Evolutionary conservation across 2,329 filamentous ascomycete genomes (phyloP).

Genomic region (Claviceps fusiformis): DNA sequence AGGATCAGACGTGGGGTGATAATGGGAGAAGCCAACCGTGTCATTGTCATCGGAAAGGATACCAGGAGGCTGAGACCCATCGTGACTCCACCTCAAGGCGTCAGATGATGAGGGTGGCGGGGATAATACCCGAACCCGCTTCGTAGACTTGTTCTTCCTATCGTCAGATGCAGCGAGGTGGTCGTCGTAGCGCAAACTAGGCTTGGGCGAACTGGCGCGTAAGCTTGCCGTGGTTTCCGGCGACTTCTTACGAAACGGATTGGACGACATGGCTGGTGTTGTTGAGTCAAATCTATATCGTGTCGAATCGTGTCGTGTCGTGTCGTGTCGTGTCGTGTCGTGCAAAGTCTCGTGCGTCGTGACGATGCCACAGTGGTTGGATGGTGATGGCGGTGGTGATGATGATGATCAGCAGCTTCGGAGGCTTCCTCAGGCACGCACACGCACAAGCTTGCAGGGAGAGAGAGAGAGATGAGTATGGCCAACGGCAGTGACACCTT

Average conservation of each 20-base stretch:
- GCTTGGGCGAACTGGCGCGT: conserved; percentile 9
- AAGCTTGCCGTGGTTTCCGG: conserved; percentile 8
- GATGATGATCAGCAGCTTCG: background rate
- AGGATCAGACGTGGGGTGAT: conserved; percentile 12
- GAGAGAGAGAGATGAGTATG: background rate
- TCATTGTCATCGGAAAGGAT: conserved; percentile 13
- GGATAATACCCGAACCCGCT: conserved; percentile 55
- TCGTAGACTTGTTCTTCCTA: conserved; percentile 38
- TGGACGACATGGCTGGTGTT: conserved; percentile 10
- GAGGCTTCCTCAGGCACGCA: background rate
- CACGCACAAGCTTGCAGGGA: background rate
- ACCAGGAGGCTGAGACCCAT: conserved; percentile 17
- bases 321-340: background rate
- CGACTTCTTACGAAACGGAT: conserved; percentile 13
- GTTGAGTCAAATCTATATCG: background rate
- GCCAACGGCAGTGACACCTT: background rate
- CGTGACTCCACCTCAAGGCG: conserved; percentile 25
- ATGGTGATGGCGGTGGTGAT: background rate
- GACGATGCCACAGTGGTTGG: too few relatives aligned
- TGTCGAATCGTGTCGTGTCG: background rate
- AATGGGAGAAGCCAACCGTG: conserved; percentile 8
- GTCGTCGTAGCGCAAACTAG: conserved; percentile 9
- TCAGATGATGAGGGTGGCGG: conserved; percentile 48
- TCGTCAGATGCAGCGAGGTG: conserved; percentile 4
- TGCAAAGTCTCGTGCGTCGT: too few relatives aligned